Conservation (phyloP, 108 stramenopile species). For the Tribonema minus region DNA sequence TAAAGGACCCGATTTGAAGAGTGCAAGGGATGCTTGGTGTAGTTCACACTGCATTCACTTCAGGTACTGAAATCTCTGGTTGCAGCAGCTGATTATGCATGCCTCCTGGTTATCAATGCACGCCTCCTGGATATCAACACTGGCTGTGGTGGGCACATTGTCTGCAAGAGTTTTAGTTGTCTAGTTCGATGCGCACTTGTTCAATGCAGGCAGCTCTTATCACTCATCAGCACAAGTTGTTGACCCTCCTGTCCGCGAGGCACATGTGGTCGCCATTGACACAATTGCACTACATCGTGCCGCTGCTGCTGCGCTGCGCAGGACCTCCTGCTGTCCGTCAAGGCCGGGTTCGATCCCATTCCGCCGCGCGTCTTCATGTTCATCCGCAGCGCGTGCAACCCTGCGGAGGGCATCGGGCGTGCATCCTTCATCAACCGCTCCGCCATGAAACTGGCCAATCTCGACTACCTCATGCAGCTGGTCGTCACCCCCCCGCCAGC, state of each 20-base stretch:
- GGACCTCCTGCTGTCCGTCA: neutral
- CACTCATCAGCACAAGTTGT: neutral
- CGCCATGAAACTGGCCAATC: constrained; percentile 32
- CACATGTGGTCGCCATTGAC: neutral
- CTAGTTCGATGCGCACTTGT: too few species aligned
- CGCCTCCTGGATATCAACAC: too few species aligned
- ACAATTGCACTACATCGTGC: neutral
- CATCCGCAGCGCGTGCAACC: constrained; percentile 25
- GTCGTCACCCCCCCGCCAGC: neutral
- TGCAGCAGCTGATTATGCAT: too few species aligned
- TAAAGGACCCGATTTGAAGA: too few species aligned
- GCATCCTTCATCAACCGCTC: constrained; percentile 15
- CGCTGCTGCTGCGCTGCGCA: neutral
- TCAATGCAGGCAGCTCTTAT: neutral
- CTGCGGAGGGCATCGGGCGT: constrained; percentile 15
- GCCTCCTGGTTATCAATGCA: too few species aligned
- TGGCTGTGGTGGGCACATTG: too few species aligned
- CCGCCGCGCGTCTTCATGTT: constrained; percentile 11
- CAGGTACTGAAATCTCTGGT: too few species aligned
- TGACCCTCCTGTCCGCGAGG: too few species aligned
- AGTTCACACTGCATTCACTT: too few species aligned
- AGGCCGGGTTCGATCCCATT: constrained; percentile 2
- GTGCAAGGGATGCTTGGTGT: too few species aligned
- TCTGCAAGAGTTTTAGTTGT: too few species aligned
- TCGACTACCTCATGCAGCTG: neutral